These are phyloP conservation scores for Phylloporus rhodoxanthus DNA, from an alignment of 768 basidiomycete species.

Conservation along the genomic window DNA sequence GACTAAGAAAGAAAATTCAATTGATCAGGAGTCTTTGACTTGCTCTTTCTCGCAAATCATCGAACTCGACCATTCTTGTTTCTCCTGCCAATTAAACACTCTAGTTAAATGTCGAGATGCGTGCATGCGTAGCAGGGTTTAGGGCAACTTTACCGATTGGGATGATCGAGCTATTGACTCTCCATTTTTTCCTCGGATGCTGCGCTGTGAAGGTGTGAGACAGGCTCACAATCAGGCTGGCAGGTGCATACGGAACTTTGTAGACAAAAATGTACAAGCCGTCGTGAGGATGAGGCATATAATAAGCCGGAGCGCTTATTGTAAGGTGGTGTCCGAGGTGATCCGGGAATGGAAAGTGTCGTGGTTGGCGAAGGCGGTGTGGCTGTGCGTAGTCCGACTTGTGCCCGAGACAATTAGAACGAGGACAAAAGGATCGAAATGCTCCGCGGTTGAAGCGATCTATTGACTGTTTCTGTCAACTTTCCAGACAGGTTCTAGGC, in stretches of 20 bases:
- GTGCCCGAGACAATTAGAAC: conserved; percentile 19
- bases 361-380: conserved; percentile 10
- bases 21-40: neutral
- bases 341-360: conserved; percentile 20
- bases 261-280: no score
- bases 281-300: no score
- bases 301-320: neutral
- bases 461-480: neutral
- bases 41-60: neutral
- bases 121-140: neutral
- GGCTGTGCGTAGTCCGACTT: conserved; percentile 15
- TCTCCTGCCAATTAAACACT: no score
- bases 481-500: neutral
- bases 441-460: neutral
- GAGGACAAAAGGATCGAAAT: conserved; percentile 16
- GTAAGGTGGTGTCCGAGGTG: neutral
- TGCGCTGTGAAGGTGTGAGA: neutral
- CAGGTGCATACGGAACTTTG: neutral
- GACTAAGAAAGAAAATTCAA: neutral
- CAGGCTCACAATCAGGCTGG: neutral
- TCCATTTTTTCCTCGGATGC: neutral
- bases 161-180: conserved; percentile 7
- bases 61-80: no score
- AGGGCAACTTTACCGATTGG: neutral
- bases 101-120: neutral